These are phyloP conservation scores for Hevea brasiliensis DNA, from an alignment of 345 rosid species.

Conservation along the genomic window DNA sequence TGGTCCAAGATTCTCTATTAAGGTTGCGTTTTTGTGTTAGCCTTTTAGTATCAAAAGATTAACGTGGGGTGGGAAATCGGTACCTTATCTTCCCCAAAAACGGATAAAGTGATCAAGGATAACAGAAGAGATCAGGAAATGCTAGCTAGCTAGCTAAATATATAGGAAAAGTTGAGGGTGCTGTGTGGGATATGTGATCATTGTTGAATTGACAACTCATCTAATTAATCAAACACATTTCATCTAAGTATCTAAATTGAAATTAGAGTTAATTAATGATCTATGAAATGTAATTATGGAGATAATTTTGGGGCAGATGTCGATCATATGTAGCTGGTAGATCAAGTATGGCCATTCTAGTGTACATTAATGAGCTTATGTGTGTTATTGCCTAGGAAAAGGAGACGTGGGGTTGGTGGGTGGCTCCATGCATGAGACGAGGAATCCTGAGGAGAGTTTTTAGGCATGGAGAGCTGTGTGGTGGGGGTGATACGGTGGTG, in stretches of 20 bases:
- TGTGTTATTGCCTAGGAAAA: not conserved
- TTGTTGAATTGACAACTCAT: constrained; percentile 10
- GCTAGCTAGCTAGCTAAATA: not conserved
- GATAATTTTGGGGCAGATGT: not conserved
- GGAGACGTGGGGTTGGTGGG: too few relatives aligned
- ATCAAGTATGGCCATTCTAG: not conserved
- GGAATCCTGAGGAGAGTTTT: too few relatives aligned
- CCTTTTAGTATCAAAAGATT: constrained; percentile 7
- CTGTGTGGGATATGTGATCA: not conserved
- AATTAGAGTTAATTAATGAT: too few relatives aligned
- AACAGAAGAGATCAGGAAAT: not conserved
- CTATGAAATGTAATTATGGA: not conserved
- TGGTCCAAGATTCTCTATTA: constrained; percentile 6
- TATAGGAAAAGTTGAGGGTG: not conserved
- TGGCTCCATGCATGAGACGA: too few relatives aligned
- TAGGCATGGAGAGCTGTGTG: too few relatives aligned
- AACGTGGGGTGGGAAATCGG: constrained; percentile 9
- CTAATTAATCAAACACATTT: not conserved
- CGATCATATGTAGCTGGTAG: not conserved
- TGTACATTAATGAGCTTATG: too few relatives aligned
- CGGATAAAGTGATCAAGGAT: not conserved
- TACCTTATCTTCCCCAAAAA: not conserved
- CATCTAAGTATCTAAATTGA: too few relatives aligned
- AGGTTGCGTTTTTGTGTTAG: constrained; percentile 3
- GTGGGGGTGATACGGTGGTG: not conserved